phyloP scores from a whole-genome alignment of 2,329 filamentous ascomycete species.

The Aureobasidium sp. region DNA sequence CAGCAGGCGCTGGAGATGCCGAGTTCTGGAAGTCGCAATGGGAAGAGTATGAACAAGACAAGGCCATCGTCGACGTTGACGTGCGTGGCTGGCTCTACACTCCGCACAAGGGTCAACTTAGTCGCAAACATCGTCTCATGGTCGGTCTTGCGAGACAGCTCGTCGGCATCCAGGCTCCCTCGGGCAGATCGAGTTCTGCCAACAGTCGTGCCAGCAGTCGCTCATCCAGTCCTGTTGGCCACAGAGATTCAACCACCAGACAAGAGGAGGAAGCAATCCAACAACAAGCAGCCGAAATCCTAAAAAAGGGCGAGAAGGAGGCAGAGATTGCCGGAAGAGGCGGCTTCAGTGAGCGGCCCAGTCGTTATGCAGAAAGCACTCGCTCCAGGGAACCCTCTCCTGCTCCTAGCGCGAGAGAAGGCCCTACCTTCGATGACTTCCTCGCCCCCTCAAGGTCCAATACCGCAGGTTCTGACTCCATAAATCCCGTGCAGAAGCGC shows the following conservation, averaged over 20 bases:
- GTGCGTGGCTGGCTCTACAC: slow-evolving; percentile 93
- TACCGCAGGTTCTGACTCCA: slow-evolving; percentile 13
- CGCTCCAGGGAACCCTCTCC: slow-evolving; percentile 26
- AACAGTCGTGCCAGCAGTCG: slow-evolving; percentile 32
- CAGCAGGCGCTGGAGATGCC: slow-evolving; percentile 47
- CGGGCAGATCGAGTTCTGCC: slow-evolving; percentile 29
- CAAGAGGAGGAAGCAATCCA: slow-evolving; percentile 60
- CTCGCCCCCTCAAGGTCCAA: background rate
- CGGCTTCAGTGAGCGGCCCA: slow-evolving; percentile 62
- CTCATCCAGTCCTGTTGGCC: slow-evolving; percentile 31
- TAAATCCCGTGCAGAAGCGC: slow-evolving; percentile 36
- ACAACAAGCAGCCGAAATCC: slow-evolving; percentile 67
- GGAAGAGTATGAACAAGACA: slow-evolving; percentile 71
- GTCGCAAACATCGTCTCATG: slow-evolving; percentile 74
- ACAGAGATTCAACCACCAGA: slow-evolving; percentile 27
- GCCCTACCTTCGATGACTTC: slow-evolving; percentile 5
- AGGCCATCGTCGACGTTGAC: slow-evolving; percentile 85
- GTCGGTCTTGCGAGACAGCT: slow-evolving; percentile 80
- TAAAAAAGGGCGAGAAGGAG: slow-evolving; percentile 62
- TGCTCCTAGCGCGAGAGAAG: slow-evolving; percentile 1
- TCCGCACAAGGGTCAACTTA: slow-evolving; percentile 77
- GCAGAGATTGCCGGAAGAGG: slow-evolving; percentile 62
- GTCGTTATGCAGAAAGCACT: slow-evolving; percentile 36
- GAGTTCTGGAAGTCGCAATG: slow-evolving; percentile 73
- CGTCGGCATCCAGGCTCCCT: slow-evolving; percentile 72